phyloP scores from a whole-genome alignment of 1,284 basidiomycete species.

The Thecaphora frezii region DNA sequence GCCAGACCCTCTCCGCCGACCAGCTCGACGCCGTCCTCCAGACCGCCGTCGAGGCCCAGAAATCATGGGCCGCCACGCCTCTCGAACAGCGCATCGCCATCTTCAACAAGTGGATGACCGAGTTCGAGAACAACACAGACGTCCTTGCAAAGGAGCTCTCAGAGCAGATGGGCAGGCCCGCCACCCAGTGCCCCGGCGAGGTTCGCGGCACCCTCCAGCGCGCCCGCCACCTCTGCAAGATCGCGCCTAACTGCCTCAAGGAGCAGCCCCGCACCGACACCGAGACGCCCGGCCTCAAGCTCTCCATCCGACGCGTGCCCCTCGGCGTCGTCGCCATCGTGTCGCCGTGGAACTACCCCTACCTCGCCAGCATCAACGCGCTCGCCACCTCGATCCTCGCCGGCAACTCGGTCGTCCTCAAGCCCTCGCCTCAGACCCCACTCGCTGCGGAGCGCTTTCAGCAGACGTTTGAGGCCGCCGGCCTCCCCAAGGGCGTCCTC shows the following conservation, averaged over 20 bases:
- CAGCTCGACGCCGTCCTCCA: conserved; percentile 69
- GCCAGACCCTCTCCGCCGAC: conserved; percentile 58
- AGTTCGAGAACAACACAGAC: conserved; percentile 68
- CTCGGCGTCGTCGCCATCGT: conserved; percentile 85
- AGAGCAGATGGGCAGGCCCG: conserved; percentile 80
- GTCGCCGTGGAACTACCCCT: conserved; percentile 81
- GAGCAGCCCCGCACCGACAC: conserved; percentile 74
- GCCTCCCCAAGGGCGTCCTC: conserved; percentile 74
- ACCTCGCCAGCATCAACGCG: conserved; percentile 68
- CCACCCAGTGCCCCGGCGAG: conserved; percentile 76
- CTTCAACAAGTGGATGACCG: conserved; percentile 71
- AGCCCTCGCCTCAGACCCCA: conserved; percentile 93
- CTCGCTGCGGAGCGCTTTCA: conserved; percentile 79
- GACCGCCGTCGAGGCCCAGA: conserved; percentile 70
- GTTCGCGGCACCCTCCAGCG: conserved; percentile 78
- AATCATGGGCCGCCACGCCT: conserved; percentile 70
- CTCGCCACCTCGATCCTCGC: conserved; percentile 64
- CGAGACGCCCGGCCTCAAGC: conserved; percentile 77
- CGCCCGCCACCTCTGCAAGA: conserved; percentile 79
- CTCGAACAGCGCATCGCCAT: conserved; percentile 74
- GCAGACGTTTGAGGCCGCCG: conserved; percentile 70
- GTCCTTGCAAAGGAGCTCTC: conserved; percentile 76
- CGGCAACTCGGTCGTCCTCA: conserved; percentile 85
- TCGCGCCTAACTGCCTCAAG: conserved; percentile 75
- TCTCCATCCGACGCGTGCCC: conserved; percentile 79